Evolutionary conservation across 225 moss, liverwort and hornwort genomes (phyloP), one percentile per base, ranked within the genome.

Genomic region (Pleurozium schreberi): DNA sequence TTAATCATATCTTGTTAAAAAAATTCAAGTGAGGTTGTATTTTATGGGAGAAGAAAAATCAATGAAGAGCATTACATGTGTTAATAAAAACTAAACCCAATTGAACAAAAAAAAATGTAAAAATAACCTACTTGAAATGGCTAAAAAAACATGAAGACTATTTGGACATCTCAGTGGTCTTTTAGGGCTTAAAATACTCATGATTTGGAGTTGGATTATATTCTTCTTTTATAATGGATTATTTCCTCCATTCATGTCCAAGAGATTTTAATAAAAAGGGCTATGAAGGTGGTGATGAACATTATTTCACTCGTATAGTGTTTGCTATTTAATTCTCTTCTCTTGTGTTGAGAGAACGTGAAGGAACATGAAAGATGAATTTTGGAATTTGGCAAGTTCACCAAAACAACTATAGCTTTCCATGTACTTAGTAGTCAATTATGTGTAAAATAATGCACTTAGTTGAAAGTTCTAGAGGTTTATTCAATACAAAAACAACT

Each of bases 301-400:
- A 52, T 22, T 34, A 19, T 34, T 75, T 75, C 52, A 75, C 5
- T 52, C 8, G 22, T 34, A 4, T 18, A 57, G 4, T 1, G 3
- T 78, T 55, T n/a, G 2, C 3, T 5, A 36, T 25, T 36, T 34
- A 36, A 77, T 5, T 3, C 12, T 14, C 5, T 9, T 76, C 19
- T 49, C 4, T 27, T 71, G 4, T 22, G 1, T 0, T 3, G 1
- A 57, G 3, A 49, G 0, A 63, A 34, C 0, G 17, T 47, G 1
- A 64, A 3, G 5, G 3, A 63, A 47, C 5, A 52, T 50, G 47
- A 8, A 34, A 15, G 16, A 16, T 82, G 9, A 33, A 34, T 23
- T 33, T 50, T 50, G 21, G 34, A 50, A 34, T 20, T 13, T 21
- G 50, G 13, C 0, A 13, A 34, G 8, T 8, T 34, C 4, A 33